Conservation (phyloP, 192 early-diverging fungal genomes). For the Podochytrium sp. region DNA sequence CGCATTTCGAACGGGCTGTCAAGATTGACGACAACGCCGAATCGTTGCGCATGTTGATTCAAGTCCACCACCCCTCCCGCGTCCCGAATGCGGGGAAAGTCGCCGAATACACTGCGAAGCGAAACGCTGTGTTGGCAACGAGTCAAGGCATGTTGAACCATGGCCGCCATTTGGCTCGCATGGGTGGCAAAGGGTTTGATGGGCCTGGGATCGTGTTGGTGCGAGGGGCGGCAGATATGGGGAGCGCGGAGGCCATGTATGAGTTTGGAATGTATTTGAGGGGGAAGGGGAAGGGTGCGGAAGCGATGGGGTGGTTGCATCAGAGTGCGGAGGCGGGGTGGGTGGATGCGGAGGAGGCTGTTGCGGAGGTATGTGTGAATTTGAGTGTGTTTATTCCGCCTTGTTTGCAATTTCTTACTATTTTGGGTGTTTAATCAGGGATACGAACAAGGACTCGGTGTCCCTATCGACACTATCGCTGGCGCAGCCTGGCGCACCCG, state of each 20-base stretch:
- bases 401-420: no score
- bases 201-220: conserved; percentile 30
- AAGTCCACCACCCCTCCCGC: conserved; percentile 8
- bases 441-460: conserved; percentile 31
- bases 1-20: conserved; percentile 24
- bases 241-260: conserved; percentile 24
- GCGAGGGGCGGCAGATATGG: conserved; percentile 29
- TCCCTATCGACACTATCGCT: conserved; percentile 15
- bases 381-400: neutral
- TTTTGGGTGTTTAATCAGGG: conserved; percentile 17
- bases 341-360: conserved; percentile 23
- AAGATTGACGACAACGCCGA: conserved; percentile 30
- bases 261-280: conserved; percentile 38
- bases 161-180: conserved; percentile 5
- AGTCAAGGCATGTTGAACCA: conserved; percentile 31
- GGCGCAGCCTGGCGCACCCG: conserved; percentile 32
- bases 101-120: conserved; percentile 22
- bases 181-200: conserved; percentile 10
- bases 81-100: conserved; percentile 28
- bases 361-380: conserved; percentile 21
- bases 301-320: conserved; percentile 37
- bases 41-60: conserved; percentile 18
- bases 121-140: conserved; percentile 12
- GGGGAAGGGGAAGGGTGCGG: conserved; percentile 24
- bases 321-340: conserved; percentile 23